These are phyloP conservation scores for Teratosphaeria nubilosa DNA, from an alignment of 2,329 filamentous ascomycete species.

Conservation along the genomic window DNA sequence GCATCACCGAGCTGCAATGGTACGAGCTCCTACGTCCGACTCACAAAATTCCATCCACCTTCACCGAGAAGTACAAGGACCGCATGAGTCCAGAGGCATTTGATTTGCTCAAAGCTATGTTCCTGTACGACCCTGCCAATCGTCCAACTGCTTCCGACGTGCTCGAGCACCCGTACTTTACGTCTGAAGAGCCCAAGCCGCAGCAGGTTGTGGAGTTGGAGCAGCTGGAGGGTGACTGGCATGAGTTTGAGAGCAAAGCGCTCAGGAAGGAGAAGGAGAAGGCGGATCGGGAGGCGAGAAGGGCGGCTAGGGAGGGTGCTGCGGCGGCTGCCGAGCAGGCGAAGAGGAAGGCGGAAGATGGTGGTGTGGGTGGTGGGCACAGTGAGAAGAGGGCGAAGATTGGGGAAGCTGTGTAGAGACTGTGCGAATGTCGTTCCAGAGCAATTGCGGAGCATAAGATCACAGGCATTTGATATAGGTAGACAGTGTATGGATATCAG, in stretches of 20 bases:
- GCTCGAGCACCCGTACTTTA: constrained; percentile 81
- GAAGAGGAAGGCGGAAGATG: constrained; percentile 22
- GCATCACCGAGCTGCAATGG: constrained; percentile 89
- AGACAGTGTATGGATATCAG: not conserved
- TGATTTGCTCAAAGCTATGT: constrained; percentile 73
- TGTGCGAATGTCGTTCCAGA: not conserved
- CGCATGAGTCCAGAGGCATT: constrained; percentile 70
- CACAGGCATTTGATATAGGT: not conserved
- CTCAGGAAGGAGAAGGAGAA: constrained; percentile 80
- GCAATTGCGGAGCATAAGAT: not conserved
- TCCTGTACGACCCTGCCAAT: constrained; percentile 76
- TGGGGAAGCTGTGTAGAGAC: not conserved
- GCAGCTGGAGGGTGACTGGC: constrained; percentile 85
- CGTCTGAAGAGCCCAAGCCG: constrained; percentile 64
- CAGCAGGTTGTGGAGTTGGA: constrained; percentile 75
- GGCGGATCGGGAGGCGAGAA: constrained; percentile 46
- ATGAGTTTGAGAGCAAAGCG: constrained; percentile 96
- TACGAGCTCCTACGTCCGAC: constrained; percentile 81
- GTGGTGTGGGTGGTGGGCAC: not conserved
- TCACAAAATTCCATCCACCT: constrained; percentile 61
- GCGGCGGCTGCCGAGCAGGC: constrained; percentile 26
- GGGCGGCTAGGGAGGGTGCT: constrained; percentile 28
- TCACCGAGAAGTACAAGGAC: constrained; percentile 73
- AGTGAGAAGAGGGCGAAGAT: constrained; percentile 4
- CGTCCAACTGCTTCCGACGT: constrained; percentile 77